Evolutionary conservation across 768 basidiomycete species (phyloP).

Genomic region (Heimioporus sp.): DNA sequence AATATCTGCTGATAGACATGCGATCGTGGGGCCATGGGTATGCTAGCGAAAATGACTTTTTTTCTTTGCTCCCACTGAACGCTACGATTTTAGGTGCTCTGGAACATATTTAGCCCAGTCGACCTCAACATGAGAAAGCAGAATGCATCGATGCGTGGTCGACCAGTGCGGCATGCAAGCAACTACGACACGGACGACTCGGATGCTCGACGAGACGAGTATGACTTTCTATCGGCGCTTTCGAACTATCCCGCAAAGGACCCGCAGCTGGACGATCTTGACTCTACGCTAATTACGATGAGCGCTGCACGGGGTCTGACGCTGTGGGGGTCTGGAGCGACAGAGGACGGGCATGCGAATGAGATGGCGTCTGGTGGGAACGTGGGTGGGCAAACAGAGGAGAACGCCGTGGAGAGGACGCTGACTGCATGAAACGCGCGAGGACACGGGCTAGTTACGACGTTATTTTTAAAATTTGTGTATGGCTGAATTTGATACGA

Average conservation of each 20-base stretch:
- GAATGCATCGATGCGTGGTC: slow-evolving; percentile 41
- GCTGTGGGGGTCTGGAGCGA: slow-evolving; percentile 39
- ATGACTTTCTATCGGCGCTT: slow-evolving; percentile 48
- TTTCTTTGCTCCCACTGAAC: background rate
- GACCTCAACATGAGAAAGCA: slow-evolving; percentile 38
- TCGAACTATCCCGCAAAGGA: slow-evolving; percentile 42
- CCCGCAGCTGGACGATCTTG: slow-evolving; percentile 43
- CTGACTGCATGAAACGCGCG: slow-evolving; percentile 1
- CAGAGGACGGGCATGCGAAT: background rate
- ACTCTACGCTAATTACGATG: slow-evolving; percentile 46
- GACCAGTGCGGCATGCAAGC: slow-evolving; percentile 16
- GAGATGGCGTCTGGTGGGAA: background rate
- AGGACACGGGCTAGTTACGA: too few species aligned
- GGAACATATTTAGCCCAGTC: slow-evolving; percentile 40
- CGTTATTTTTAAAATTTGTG: too few species aligned
- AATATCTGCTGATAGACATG: slow-evolving; percentile 53
- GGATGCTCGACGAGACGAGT: slow-evolving; percentile 40
- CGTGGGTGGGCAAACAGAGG: slow-evolving; percentile 3
- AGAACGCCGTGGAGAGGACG: slow-evolving; percentile 24
- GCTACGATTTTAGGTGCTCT: slow-evolving; percentile 39
- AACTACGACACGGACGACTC: slow-evolving; percentile 9
- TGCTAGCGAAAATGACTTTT: slow-evolving; percentile 12
- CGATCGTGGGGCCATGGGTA: slow-evolving; percentile 54
- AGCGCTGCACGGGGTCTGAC: slow-evolving; percentile 48
- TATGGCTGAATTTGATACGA: too few species aligned